Conservation (phyloP, 2,329 filamentous ascomycete genomes). For the Arthrobotrys iridis region DNA sequence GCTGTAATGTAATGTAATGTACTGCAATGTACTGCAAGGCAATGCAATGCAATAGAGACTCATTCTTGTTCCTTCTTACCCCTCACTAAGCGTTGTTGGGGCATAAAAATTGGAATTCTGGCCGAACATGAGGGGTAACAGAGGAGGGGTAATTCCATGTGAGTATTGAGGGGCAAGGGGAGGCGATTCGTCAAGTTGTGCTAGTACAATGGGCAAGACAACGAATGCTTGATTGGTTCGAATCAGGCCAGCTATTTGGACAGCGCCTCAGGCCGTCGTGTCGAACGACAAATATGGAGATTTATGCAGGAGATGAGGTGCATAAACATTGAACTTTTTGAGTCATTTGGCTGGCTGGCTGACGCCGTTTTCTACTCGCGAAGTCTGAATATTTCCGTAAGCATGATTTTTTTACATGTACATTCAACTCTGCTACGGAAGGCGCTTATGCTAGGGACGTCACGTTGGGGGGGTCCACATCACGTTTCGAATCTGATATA, state of each 20-base stretch:
- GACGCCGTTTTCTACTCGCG: too few species aligned
- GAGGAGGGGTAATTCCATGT: too few species aligned
- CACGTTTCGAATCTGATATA: too few species aligned
- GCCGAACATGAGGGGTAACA: background rate
- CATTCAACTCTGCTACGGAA: too few species aligned
- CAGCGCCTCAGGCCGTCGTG: background rate
- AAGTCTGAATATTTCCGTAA: too few species aligned
- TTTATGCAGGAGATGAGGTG: too few species aligned
- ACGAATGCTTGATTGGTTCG: background rate
- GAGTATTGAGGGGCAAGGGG: background rate
- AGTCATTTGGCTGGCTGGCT: too few species aligned
- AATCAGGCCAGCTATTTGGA: background rate
- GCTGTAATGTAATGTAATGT: conserved; percentile 30
- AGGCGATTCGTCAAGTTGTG: background rate
- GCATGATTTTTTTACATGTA: too few species aligned
- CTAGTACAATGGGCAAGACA: background rate
- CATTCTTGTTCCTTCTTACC: conserved; percentile 18
- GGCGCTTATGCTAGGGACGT: background rate
- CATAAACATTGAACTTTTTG: too few species aligned
- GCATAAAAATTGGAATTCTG: background rate
- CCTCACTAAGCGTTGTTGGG: background rate
- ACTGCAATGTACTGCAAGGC: background rate
- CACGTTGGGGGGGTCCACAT: background rate
- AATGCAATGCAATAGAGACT: conserved; percentile 40
- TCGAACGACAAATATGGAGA: background rate